Conservation (phyloP, 257 asterid genomes). For the Euphrasia confusa region DNA sequence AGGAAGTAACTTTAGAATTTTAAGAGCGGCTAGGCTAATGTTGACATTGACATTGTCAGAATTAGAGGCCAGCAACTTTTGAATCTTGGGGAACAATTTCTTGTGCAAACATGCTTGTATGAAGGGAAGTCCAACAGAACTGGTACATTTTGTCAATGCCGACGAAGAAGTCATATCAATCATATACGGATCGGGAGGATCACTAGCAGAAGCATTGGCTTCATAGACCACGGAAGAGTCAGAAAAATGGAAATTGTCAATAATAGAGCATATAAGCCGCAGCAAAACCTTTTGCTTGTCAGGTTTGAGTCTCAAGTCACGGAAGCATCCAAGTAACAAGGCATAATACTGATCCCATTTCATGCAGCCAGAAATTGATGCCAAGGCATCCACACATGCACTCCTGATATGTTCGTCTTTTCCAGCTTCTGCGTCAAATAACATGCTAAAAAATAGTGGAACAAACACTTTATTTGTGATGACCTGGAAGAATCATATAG, state of each 20-base stretch:
- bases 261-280: slow-evolving; percentile 68
- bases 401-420: slow-evolving; percentile 82
- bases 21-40: slow-evolving; percentile 71
- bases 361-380: slow-evolving; percentile 72
- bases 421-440: slow-evolving; percentile 64
- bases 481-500: slow-evolving; percentile 39
- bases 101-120: slow-evolving; percentile 53
- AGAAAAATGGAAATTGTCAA: slow-evolving; percentile 69
- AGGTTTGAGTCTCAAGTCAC: slow-evolving; percentile 55
- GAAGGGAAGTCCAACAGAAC: slow-evolving; percentile 27
- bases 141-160: slow-evolving; percentile 24
- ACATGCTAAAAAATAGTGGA: slow-evolving; percentile 75
- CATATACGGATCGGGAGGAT: slow-evolving; percentile 36
- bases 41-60: slow-evolving; percentile 68
- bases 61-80: slow-evolving; percentile 56
- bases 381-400: slow-evolving; percentile 77
- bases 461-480: slow-evolving; percentile 64
- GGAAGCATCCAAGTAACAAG: slow-evolving; percentile 66
- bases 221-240: slow-evolving; percentile 36
- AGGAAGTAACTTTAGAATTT: slow-evolving; percentile 83
- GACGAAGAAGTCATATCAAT: slow-evolving; percentile 28
- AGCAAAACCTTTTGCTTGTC: slow-evolving; percentile 66
- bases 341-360: slow-evolving; percentile 65
- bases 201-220: slow-evolving; percentile 34
- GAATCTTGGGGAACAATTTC: slow-evolving; percentile 70